These are phyloP conservation scores for Limonium bicolor DNA, from an alignment of 148 eudicot genomes.

Conservation along the genomic window DNA sequence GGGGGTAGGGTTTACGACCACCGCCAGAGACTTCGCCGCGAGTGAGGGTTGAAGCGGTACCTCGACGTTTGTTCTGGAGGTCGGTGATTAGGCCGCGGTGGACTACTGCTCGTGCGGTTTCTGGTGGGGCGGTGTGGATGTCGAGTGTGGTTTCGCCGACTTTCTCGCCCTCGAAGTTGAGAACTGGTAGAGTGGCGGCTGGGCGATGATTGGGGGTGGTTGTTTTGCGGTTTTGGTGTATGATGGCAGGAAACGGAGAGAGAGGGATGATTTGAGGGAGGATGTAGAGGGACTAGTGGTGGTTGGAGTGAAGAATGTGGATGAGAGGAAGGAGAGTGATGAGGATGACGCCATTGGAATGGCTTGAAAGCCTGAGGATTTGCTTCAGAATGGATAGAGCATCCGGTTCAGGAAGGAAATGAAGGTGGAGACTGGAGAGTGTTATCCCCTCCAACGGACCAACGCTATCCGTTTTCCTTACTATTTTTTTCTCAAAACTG, in stretches of 20 bases:
- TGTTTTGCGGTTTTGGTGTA: conserved; percentile 9
- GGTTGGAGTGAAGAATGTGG: conserved; percentile 16
- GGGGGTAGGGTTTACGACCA: conserved; percentile 67
- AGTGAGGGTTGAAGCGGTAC: conserved; percentile 90
- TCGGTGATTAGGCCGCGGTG: conserved; percentile 83
- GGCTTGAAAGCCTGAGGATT: too few species aligned
- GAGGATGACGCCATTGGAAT: conserved; percentile 13
- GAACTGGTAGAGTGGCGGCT: conserved; percentile 61
- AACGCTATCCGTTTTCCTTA: too few species aligned
- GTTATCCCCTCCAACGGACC: too few species aligned
- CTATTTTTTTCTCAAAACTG: too few species aligned
- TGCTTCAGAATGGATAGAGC: too few species aligned
- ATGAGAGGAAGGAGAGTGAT: conserved; percentile 25
- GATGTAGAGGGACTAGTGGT: too few species aligned
- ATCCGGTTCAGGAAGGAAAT: too few species aligned
- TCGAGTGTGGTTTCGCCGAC: conserved; percentile 53
- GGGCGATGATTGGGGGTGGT: conserved; percentile 21
- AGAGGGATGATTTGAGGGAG: conserved; percentile 10
- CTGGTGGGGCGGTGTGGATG: conserved; percentile 60
- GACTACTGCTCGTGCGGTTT: conserved; percentile 93
- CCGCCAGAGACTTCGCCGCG: conserved; percentile 91
- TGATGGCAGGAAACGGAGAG: not conserved
- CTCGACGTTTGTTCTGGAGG: conserved; percentile 69
- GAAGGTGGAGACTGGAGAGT: too few species aligned
- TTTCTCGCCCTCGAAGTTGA: conserved; percentile 57